Conservation (phyloP, 2,329 filamentous ascomycete genomes). For the Phialophora verrucosa region DNA sequence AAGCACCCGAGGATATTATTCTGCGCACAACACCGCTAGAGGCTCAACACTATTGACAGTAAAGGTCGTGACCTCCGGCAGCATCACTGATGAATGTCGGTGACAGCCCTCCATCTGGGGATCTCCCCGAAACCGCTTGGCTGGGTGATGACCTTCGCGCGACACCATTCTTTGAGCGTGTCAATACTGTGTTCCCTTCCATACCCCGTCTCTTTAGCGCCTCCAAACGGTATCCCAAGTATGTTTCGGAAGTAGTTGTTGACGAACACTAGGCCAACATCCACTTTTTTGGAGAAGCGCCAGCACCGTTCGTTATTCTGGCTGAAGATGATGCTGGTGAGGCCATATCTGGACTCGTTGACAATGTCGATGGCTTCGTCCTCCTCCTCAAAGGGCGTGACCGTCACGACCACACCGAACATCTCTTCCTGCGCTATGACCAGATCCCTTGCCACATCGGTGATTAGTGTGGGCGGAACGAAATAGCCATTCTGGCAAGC, state of each 20-base stretch:
- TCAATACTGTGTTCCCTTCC: constrained; percentile 68
- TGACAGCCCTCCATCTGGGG: constrained; percentile 10
- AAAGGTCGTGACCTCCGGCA: background rate
- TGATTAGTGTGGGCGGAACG: constrained; percentile 64
- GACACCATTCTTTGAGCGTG: constrained; percentile 66
- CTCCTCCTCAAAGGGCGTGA: constrained; percentile 67
- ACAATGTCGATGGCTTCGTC: constrained; percentile 63
- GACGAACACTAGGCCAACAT: constrained; percentile 66
- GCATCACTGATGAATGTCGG: constrained; percentile 1
- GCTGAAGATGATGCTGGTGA: constrained; percentile 64
- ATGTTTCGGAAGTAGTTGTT: constrained; percentile 51
- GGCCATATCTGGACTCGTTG: constrained; percentile 59
- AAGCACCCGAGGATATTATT: too few species aligned
- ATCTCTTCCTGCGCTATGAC: constrained; percentile 64
- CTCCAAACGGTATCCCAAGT: constrained; percentile 64
- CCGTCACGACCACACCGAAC: constrained; percentile 68
- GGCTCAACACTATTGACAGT: too few species aligned
- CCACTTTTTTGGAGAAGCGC: constrained; percentile 49
- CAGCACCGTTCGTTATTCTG: constrained; percentile 58
- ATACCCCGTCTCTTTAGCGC: constrained; percentile 78
- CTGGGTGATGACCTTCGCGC: constrained; percentile 62
- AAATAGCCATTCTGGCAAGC: constrained; percentile 57
- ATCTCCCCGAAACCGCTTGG: constrained; percentile 15
- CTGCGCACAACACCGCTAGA: too few species aligned
- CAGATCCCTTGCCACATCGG: constrained; percentile 61